phyloP scores from a whole-genome alignment of 352 stramenopile genomes.

The Phytophthora parvispora region DNA sequence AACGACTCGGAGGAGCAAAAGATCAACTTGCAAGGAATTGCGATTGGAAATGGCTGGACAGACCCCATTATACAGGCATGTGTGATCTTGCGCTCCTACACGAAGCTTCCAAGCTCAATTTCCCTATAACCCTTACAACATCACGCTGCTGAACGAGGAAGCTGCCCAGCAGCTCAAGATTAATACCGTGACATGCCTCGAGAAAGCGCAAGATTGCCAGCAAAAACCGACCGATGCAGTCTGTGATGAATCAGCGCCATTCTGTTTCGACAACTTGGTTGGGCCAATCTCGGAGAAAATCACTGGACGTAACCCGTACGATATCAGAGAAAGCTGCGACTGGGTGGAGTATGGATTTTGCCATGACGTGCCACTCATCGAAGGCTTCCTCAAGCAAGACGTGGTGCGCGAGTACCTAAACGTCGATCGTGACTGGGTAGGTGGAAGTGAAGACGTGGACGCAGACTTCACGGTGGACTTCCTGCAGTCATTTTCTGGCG shows the following conservation, averaged over 20 bases:
- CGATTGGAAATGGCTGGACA: conserved; percentile 34
- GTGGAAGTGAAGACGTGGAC: conserved; percentile 86
- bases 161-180: conserved; percentile 38
- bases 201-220: conserved; percentile 46
- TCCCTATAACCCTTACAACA: conserved; percentile 68
- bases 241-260: conserved; percentile 46
- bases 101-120: conserved; percentile 53
- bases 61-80: conserved; percentile 42
- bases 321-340: conserved; percentile 57
- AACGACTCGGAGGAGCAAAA: neutral
- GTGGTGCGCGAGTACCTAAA: conserved; percentile 35
- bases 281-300: conserved; percentile 22
- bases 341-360: conserved; percentile 42
- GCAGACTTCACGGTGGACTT: conserved; percentile 91
- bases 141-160: conserved; percentile 37
- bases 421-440: conserved; percentile 36
- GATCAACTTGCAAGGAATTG: conserved; percentile 60
- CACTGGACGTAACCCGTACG: conserved; percentile 58
- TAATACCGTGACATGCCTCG: conserved; percentile 36
- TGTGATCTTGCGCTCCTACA: neutral
- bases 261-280: conserved; percentile 44
- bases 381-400: conserved; percentile 60
- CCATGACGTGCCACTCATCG: conserved; percentile 48
- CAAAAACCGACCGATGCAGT: conserved; percentile 10
- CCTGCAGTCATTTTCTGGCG: conserved; percentile 11